Percentiles rank a stretch among this genome's conserved stretches.
phyloP scores from a whole-genome alignment of 106 monocot species.

The Phalaenopsis equestris region DNA sequence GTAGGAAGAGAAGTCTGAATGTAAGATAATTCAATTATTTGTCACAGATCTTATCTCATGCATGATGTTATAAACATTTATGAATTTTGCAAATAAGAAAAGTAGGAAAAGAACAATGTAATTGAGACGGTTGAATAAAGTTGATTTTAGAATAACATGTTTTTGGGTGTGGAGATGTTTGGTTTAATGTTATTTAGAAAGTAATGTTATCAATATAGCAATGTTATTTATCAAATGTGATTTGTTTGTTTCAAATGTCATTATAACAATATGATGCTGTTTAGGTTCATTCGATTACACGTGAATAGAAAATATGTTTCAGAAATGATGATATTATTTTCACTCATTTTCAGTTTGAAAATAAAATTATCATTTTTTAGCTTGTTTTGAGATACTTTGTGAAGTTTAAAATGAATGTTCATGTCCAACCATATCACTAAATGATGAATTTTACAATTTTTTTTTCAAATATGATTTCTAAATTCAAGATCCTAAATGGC shows the following conservation, averaged over 20 bases:
- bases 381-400: not conserved
- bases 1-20: constrained; percentile 46
- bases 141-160: not conserved
- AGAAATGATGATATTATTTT: not conserved
- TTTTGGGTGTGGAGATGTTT: not conserved
- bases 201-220: not conserved
- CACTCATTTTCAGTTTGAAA: too few relatives aligned
- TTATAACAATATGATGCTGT: not conserved
- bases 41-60: not conserved
- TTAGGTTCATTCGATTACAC: not conserved
- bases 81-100: not conserved
- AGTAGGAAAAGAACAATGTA: not conserved
- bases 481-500: too few relatives aligned
- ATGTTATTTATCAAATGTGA: not conserved
- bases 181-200: not conserved
- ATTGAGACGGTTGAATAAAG: too few relatives aligned
- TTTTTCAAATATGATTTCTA: too few relatives aligned
- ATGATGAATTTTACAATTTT: too few relatives aligned
- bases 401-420: not conserved
- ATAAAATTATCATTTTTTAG: not conserved
- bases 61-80: not conserved
- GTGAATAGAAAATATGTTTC: not conserved
- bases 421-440: not conserved
- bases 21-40: constrained; percentile 3
- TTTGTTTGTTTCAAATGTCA: not conserved